Evolutionary conservation across 2,329 filamentous ascomycete genomes (phyloP).

Genomic region (Paecilomyces niveus): DNA sequence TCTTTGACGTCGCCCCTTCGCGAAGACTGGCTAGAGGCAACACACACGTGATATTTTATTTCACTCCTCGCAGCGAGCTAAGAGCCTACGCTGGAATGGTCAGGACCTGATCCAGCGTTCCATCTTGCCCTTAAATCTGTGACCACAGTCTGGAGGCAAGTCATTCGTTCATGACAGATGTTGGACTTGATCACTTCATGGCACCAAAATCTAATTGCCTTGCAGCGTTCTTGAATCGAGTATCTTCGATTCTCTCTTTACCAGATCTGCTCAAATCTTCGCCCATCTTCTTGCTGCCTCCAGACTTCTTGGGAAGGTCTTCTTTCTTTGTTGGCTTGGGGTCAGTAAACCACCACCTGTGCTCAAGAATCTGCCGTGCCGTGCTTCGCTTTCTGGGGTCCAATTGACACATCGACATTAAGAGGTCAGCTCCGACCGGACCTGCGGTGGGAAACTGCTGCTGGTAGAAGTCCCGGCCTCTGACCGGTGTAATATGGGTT

Average conservation of each 20-base stretch:
- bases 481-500: constrained; percentile 48
- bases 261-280: constrained; percentile 73
- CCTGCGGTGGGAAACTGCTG: constrained; percentile 74
- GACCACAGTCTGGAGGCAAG: not conserved
- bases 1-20: too few species aligned
- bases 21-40: too few species aligned
- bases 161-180: not conserved
- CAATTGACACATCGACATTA: constrained; percentile 76
- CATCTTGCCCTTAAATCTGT: not conserved
- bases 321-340: constrained; percentile 77
- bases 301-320: constrained; percentile 71
- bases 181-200: constrained; percentile 13
- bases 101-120: not conserved
- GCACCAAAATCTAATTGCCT: constrained; percentile 72
- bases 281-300: constrained; percentile 66
- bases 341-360: constrained; percentile 78
- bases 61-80: too few species aligned
- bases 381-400: constrained; percentile 82
- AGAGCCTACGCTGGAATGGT: too few species aligned
- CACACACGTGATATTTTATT: too few species aligned
- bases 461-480: constrained; percentile 65
- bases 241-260: constrained; percentile 58
- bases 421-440: constrained; percentile 73
- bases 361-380: constrained; percentile 68
- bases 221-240: constrained; percentile 64